Evolutionary conservation across 2,329 filamentous ascomycete species (phyloP).

Genomic region (Scytalidium lignicola): DNA sequence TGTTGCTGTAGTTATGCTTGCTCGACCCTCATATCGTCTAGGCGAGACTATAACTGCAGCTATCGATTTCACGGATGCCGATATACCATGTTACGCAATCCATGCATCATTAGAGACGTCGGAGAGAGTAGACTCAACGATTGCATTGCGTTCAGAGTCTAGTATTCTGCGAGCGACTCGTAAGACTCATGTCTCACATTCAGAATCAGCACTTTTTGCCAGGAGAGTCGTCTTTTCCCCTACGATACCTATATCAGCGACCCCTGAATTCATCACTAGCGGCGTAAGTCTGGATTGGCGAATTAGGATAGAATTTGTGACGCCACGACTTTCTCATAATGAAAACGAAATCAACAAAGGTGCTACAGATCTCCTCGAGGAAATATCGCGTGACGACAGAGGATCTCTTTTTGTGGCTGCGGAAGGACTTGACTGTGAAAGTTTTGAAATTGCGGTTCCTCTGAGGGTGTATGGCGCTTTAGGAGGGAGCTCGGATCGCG

Average conservation of each 20-base stretch:
- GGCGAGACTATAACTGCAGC: slow-evolving; percentile 82
- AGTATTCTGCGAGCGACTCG: slow-evolving; percentile 85
- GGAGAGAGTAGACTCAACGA: slow-evolving; percentile 72
- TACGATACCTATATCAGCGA: slow-evolving; percentile 76
- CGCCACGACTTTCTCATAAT: slow-evolving; percentile 48
- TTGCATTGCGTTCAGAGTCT: slow-evolving; percentile 79
- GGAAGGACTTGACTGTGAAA: slow-evolving; percentile 77
- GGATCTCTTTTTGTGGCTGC: slow-evolving; percentile 72
- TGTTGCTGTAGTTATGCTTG: slow-evolving; percentile 87
- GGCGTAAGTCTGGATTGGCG: slow-evolving; percentile 86
- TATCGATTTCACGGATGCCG: slow-evolving; percentile 74
- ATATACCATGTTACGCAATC: slow-evolving; percentile 80
- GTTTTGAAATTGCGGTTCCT: slow-evolving; percentile 84
- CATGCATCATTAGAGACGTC: slow-evolving; percentile 80
- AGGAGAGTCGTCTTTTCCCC: slow-evolving; percentile 74
- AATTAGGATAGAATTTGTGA: slow-evolving; percentile 87
- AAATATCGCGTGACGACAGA: slow-evolving; percentile 72
- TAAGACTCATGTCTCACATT: slow-evolving; percentile 70
- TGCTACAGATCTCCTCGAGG: slow-evolving; percentile 60
- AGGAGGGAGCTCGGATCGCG: slow-evolving; percentile 17
- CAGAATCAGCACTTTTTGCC: slow-evolving; percentile 79
- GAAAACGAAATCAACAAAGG: slow-evolving; percentile 31
- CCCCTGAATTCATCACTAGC: slow-evolving; percentile 87
- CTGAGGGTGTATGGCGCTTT: slow-evolving; percentile 69
- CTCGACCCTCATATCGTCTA: slow-evolving; percentile 80